phyloP scores from a whole-genome alignment of 2,329 filamentous ascomycete genomes.

The Apiospora saccharicola region DNA sequence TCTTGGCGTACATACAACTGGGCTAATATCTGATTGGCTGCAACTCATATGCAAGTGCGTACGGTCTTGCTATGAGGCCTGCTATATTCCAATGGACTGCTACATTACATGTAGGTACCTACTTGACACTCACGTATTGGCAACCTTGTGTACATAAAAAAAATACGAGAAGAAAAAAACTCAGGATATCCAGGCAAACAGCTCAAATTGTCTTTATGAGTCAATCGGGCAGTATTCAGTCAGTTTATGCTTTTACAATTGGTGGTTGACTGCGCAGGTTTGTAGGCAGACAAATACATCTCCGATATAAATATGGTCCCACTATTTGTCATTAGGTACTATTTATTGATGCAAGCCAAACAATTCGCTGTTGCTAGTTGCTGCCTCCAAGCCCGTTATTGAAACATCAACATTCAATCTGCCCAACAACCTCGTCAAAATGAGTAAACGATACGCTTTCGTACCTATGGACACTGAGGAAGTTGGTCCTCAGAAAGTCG shows the following conservation, averaged over 20 bases:
- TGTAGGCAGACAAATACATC: neutral
- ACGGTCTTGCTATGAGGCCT: neutral
- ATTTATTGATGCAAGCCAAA: conserved; percentile 18
- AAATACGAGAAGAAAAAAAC: too few species aligned
- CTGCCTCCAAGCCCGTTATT: neutral
- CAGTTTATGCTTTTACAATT: neutral
- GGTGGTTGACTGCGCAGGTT: neutral
- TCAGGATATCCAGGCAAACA: too few species aligned
- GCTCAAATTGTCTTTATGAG: neutral
- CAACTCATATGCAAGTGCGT: neutral
- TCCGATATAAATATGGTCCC: neutral
- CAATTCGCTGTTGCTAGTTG: conserved; percentile 8
- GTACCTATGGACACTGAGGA: conserved; percentile 72
- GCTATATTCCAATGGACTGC: neutral
- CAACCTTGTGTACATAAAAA: neutral
- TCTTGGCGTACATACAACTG: conserved; percentile 8
- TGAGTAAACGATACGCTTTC: conserved; percentile 68
- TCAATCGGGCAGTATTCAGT: neutral
- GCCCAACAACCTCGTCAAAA: neutral
- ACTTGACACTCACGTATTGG: neutral
- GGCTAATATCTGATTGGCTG: neutral
- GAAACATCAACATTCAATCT: neutral
- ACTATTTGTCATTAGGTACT: neutral
- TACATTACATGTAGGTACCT: neutral
- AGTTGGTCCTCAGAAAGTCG: conserved; percentile 60